Conservation (phyloP, 169 alveolate genomes). For the Plasmodium reichenowi region DNA sequence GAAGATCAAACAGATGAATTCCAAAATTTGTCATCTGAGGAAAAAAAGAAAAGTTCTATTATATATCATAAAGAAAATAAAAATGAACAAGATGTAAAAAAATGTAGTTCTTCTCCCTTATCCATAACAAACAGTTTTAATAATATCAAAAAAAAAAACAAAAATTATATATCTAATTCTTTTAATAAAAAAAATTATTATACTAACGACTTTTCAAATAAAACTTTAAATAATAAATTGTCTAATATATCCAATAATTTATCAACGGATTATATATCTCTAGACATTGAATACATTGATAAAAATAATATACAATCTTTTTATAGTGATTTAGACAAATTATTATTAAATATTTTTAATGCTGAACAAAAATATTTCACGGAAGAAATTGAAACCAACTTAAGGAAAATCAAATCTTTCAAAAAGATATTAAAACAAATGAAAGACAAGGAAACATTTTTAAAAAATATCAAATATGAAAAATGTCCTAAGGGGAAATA, state of each 20-base stretch:
- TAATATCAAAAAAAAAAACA: neutral
- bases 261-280: constrained; percentile 18
- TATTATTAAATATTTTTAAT: constrained; percentile 34
- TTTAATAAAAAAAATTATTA: neutral
- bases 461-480: constrained; percentile 45
- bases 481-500: constrained; percentile 62
- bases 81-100: too few relatives aligned
- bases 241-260: neutral
- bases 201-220: neutral
- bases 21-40: too few relatives aligned
- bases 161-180: neutral
- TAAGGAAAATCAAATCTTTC: constrained; percentile 47
- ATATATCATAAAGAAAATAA: too few relatives aligned
- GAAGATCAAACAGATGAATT: too few relatives aligned
- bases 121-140: neutral
- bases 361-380: constrained; percentile 71
- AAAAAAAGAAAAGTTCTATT: too few relatives aligned
- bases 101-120: too few relatives aligned
- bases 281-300: constrained; percentile 61
- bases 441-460: constrained; percentile 49
- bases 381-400: constrained; percentile 73
- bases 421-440: constrained; percentile 36
- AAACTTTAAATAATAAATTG: constrained; percentile 1
- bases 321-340: constrained; percentile 64
- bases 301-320: constrained; percentile 41